These are phyloP conservation scores for Neurospora terricola DNA, from an alignment of 495 filamentous ascomycete species.

Conservation along the genomic window DNA sequence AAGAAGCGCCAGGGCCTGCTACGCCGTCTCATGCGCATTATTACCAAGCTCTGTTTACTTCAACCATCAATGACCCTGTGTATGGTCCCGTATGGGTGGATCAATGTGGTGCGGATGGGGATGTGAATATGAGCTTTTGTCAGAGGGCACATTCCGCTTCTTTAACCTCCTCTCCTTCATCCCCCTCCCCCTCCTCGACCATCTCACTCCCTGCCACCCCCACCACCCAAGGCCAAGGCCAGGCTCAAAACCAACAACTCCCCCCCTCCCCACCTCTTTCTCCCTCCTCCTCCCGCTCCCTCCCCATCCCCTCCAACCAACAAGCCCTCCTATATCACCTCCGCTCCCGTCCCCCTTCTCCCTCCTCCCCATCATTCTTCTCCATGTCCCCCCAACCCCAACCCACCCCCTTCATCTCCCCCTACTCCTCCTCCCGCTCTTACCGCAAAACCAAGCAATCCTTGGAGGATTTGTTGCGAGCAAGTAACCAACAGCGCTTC, in stretches of 20 bases:
- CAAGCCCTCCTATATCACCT: background rate
- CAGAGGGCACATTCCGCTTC: background rate
- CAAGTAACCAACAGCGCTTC: constrained; percentile 11
- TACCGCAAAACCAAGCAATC: no score
- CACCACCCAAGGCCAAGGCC: no score
- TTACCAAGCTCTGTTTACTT: background rate
- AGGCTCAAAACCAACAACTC: background rate
- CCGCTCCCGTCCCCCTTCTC: background rate
- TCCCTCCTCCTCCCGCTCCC: background rate
- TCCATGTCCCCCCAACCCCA: background rate
- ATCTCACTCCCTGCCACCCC: no score
- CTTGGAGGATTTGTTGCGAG: background rate
- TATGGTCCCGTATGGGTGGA: constrained; percentile 44
- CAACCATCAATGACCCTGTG: constrained; percentile 18
- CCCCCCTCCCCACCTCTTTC: background rate
- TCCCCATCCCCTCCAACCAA: background rate
- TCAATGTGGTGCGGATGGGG: constrained; percentile 37
- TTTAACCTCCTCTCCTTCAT: background rate
- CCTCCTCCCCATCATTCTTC: background rate
- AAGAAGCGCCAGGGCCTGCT: no score
- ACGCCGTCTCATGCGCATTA: background rate
- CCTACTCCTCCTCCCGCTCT: no score
- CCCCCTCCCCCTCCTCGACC: background rate
- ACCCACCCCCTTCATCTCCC: no score
- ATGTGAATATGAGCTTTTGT: constrained; percentile 34